phyloP scores from a whole-genome alignment of 2,329 filamentous ascomycete genomes.

The Diaporthe sp. region DNA sequence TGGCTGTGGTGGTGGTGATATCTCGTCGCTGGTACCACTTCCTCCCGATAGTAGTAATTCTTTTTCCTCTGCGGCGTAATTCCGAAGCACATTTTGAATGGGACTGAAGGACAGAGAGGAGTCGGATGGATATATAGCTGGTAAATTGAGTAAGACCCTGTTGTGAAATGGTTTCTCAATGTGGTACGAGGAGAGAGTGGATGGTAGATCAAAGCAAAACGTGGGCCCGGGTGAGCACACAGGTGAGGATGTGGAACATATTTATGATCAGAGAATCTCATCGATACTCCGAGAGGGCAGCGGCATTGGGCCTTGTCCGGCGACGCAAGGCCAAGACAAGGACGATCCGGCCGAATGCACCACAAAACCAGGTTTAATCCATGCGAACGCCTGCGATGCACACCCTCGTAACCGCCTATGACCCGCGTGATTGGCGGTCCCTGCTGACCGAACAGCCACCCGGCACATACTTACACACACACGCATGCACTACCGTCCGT shows the following conservation, averaged over 20 bases:
- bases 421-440: slow-evolving; percentile 16
- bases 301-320: slow-evolving; percentile 5
- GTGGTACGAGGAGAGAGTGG: background rate
- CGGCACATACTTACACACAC: slow-evolving; percentile 8
- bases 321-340: slow-evolving; percentile 31
- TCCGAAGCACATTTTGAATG: slow-evolving; percentile 65
- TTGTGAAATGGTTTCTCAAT: background rate
- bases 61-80: slow-evolving; percentile 56
- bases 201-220: background rate
- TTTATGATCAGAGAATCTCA: slow-evolving; percentile 31
- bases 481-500: background rate
- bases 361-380: slow-evolving; percentile 34
- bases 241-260: slow-evolving; percentile 10
- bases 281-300: slow-evolving; percentile 42
- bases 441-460: slow-evolving; percentile 31
- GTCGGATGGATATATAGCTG: background rate
- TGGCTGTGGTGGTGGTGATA: slow-evolving; percentile 53
- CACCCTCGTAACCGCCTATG: slow-evolving; percentile 7
- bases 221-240: background rate
- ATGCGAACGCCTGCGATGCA: slow-evolving; percentile 28
- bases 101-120: background rate
- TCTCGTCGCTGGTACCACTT: slow-evolving; percentile 65
- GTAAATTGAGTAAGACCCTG: background rate
- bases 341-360: slow-evolving; percentile 23
- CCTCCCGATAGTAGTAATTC: slow-evolving; percentile 65